These are phyloP conservation scores for Colletotrichum sp. DNA, from an alignment of 2,329 filamentous ascomycete species.

Conservation along the genomic window DNA sequence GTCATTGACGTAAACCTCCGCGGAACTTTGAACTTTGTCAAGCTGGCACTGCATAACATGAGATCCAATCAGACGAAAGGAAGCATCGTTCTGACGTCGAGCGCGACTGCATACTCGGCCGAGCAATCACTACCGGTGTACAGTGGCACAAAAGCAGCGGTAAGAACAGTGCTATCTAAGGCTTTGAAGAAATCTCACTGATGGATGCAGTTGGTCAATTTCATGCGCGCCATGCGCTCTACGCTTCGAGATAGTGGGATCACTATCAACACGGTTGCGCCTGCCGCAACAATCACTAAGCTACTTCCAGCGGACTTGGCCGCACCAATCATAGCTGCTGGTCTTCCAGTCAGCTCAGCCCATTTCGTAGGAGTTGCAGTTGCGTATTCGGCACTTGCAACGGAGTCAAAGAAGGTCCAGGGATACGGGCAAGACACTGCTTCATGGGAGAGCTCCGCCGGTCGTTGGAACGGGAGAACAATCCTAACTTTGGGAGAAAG, in stretches of 20 bases:
- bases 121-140: slow-evolving; percentile 41
- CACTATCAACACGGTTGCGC: slow-evolving; percentile 43
- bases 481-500: not conserved
- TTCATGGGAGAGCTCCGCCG: not conserved
- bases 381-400: slow-evolving; percentile 39
- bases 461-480: not conserved
- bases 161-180: not conserved
- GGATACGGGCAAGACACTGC: not conserved
- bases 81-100: slow-evolving; percentile 42
- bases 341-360: slow-evolving; percentile 35
- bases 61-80: slow-evolving; percentile 25
- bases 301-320: slow-evolving; percentile 34
- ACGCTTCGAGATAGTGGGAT: slow-evolving; percentile 27
- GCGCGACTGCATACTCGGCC: slow-evolving; percentile 39
- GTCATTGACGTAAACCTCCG: slow-evolving; percentile 39
- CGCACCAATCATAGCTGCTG: slow-evolving; percentile 29
- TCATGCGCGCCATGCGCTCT: slow-evolving; percentile 36
- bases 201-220: slow-evolving; percentile 21
- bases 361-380: slow-evolving; percentile 37
- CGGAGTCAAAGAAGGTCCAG: not conserved
- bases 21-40: slow-evolving; percentile 34
- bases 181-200: not conserved
- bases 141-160: slow-evolving; percentile 21
- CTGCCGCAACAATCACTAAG: slow-evolving; percentile 35
- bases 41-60: slow-evolving; percentile 34